These are phyloP conservation scores for Lasiodiplodia hormozganensis DNA, from an alignment of 2,329 filamentous ascomycete species.

Conservation along the genomic window DNA sequence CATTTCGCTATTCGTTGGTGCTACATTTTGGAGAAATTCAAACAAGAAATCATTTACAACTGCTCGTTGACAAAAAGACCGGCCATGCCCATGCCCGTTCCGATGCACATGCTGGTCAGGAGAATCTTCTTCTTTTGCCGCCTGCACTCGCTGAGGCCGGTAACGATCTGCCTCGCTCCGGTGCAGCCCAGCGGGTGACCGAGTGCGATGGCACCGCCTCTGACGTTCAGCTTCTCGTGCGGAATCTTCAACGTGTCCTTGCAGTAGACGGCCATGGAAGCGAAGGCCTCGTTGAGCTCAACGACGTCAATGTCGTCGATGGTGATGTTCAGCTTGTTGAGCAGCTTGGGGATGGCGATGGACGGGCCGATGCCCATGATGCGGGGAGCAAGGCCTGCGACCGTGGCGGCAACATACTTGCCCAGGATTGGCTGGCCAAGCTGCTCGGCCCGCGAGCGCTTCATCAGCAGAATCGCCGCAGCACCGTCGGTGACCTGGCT, in stretches of 20 bases:
- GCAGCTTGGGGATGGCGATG: constrained; percentile 77
- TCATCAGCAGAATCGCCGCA: constrained; percentile 90
- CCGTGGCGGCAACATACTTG: constrained; percentile 92
- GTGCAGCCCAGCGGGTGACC: constrained; percentile 84
- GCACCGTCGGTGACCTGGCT: constrained; percentile 95
- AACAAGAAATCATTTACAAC: constrained; percentile 15
- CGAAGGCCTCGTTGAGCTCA: constrained; percentile 98
- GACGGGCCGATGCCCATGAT: constrained; percentile 96
- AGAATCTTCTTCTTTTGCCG: constrained; percentile 89
- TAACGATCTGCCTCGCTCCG: constrained; percentile 83
- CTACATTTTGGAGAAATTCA: neutral
- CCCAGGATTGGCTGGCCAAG: constrained; percentile 90
- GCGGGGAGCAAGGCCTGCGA: constrained; percentile 86
- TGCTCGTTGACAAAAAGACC: constrained; percentile 72
- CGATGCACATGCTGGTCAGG: constrained; percentile 88
- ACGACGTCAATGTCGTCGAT: constrained; percentile 86
- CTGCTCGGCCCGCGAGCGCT: constrained; percentile 84
- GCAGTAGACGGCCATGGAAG: constrained; percentile 97
- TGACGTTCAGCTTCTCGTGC: constrained; percentile 78
- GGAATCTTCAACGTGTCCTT: constrained; percentile 70
- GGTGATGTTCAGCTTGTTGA: constrained; percentile 77
- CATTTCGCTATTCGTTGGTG: constrained; percentile 6
- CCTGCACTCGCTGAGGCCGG: constrained; percentile 83
- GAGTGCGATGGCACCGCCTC: constrained; percentile 82
- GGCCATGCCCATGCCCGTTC: constrained; percentile 72